Evolutionary conservation across 1,139 yeast species (phyloP).

Genomic region (Pichia terricola): DNA sequence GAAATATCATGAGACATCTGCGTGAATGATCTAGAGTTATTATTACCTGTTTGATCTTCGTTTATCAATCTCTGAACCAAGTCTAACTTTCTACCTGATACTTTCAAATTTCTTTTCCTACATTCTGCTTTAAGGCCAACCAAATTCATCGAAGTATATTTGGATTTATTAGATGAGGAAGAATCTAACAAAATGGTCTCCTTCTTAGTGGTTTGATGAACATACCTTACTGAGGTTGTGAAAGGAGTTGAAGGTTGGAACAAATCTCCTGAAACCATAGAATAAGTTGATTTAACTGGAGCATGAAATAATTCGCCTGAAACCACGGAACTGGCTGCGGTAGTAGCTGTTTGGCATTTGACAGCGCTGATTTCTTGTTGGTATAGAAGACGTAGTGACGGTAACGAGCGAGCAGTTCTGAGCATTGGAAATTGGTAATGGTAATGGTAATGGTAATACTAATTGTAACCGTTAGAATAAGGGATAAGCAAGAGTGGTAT

Average conservation of each 20-base stretch:
- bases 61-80: slow-evolving; percentile 37
- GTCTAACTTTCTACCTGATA: slow-evolving; percentile 47
- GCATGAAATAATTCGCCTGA: slow-evolving; percentile 11
- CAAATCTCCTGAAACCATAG: slow-evolving; percentile 9
- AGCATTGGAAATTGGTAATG: slow-evolving; percentile 12
- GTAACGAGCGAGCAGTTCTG: slow-evolving; percentile 30
- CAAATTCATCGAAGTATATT: slow-evolving; percentile 35
- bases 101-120: slow-evolving; percentile 43
- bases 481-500: too few species aligned
- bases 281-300: background rate
- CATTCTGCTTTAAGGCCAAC: slow-evolving; percentile 45
- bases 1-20: background rate
- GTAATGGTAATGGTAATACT: too few species aligned
- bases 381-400: slow-evolving; percentile 24
- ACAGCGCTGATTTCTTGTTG: slow-evolving; percentile 16
- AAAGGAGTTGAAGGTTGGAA: slow-evolving; percentile 2
- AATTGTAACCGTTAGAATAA: too few species aligned
- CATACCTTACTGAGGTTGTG: slow-evolving; percentile 23
- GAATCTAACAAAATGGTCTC: slow-evolving; percentile 28
- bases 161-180: slow-evolving; percentile 18
- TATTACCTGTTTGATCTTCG: slow-evolving; percentile 12
- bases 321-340: slow-evolving; percentile 1
- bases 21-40: slow-evolving; percentile 7
- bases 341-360: slow-evolving; percentile 1
- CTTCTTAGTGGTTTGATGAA: slow-evolving; percentile 32